A percentile compares a stretch with the other conserved stretches of the same genome.
Evolutionary conservation across 2,329 filamentous ascomycete species (phyloP).

Genomic region (Talaromyces sp.): DNA sequence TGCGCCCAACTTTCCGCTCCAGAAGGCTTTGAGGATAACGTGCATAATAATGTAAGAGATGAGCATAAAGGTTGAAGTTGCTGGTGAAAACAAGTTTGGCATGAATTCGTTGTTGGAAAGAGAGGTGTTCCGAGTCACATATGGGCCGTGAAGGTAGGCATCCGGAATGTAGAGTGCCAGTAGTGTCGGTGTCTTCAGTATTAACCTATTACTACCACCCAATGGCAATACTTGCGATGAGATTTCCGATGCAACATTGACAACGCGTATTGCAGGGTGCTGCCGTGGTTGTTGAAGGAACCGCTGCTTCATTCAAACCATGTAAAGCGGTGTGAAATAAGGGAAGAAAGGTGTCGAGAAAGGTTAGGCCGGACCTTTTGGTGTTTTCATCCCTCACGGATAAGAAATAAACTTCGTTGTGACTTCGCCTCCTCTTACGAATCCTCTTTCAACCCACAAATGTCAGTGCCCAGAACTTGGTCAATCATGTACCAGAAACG

Average conservation of each 20-base stretch:
- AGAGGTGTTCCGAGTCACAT: background rate
- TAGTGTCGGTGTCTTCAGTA: background rate
- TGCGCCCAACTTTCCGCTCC: background rate
- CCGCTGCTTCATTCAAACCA: background rate
- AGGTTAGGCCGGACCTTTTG: background rate
- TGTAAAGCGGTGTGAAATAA: background rate
- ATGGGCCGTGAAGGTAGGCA: background rate
- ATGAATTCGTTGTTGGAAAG: background rate
- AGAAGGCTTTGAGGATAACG: background rate
- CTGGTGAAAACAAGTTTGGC: background rate
- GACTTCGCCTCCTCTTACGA: conserved; percentile 20
- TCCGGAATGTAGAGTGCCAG: background rate
- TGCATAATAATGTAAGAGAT: background rate
- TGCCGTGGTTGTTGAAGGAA: background rate
- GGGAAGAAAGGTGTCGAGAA: background rate
- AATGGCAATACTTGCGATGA: background rate
- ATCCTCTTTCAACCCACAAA: conserved; percentile 55
- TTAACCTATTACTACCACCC: background rate
- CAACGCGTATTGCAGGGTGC: background rate
- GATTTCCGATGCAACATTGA: background rate
- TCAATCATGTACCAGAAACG: conserved; percentile 55
- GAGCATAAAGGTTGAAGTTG: background rate
- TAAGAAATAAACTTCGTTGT: background rate
- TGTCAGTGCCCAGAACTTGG: conserved; percentile 51
- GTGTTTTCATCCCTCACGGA: background rate